Evolutionary conservation across 225 moss, liverwort and hornwort species (phyloP).

Genomic region (Neckera pumila): DNA sequence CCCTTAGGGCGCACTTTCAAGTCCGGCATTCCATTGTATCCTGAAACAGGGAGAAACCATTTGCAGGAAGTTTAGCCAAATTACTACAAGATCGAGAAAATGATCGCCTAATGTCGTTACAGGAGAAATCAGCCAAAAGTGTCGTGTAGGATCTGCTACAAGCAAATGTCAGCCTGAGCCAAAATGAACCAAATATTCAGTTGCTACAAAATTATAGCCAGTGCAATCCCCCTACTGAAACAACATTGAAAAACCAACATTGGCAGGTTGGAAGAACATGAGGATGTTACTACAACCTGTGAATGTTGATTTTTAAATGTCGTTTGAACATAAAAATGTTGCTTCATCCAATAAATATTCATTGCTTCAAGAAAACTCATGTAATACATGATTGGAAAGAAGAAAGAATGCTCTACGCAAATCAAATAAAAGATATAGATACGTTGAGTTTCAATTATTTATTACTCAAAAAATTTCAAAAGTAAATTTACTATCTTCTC

Average conservation of each 20-base stretch:
- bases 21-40: conserved; percentile 39
- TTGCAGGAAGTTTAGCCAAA: not conserved
- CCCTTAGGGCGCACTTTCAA: conserved; percentile 39
- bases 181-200: not conserved
- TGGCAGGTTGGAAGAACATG: not conserved
- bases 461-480: not conserved
- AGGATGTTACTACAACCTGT: not conserved
- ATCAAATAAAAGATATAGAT: not conserved
- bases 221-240: not conserved
- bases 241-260: not conserved
- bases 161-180: not conserved
- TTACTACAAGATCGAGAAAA: not conserved
- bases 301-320: not conserved
- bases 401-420: not conserved
- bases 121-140: not conserved
- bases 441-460: too few species aligned
- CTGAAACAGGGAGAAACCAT: not conserved
- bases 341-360: not conserved
- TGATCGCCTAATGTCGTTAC: not conserved
- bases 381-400: not conserved
- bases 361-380: not conserved
- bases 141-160: not conserved
- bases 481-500: not conserved
- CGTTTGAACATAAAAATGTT: not conserved
- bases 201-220: not conserved